Evolutionary conservation across 345 rosid genomes (phyloP).

Genomic region (Microthlaspi erraticum): DNA sequence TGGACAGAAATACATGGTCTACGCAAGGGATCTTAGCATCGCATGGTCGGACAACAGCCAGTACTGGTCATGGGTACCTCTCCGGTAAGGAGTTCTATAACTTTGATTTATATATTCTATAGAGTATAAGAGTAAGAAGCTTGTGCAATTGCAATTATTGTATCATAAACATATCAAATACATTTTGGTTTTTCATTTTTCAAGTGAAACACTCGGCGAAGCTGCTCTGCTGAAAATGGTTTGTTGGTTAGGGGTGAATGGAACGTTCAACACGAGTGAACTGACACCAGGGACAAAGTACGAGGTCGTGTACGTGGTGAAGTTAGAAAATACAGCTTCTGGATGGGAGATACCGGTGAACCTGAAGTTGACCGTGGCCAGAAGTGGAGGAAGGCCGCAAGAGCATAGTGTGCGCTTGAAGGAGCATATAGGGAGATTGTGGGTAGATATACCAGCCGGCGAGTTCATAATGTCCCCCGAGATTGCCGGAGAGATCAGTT

Average conservation of each 20-base stretch:
- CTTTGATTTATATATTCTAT: not conserved
- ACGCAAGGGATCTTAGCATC: conserved; percentile 55
- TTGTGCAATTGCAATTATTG: not conserved
- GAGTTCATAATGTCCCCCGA: conserved; percentile 42
- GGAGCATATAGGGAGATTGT: conserved; percentile 41
- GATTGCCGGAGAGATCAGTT: conserved; percentile 46
- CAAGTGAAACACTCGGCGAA: conserved; percentile 32
- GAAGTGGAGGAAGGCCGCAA: conserved; percentile 28
- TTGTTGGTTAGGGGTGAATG: conserved; percentile 59
- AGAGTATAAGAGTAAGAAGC: no score
- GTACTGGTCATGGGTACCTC: conserved; percentile 58
- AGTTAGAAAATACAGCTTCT: conserved; percentile 17
- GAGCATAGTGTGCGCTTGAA: conserved; percentile 44
- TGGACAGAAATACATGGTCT: conserved; percentile 55
- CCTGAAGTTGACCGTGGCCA: conserved; percentile 42
- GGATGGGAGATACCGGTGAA: not conserved
- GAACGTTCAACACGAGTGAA: conserved; percentile 42
- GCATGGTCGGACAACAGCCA: conserved; percentile 51
- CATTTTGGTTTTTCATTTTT: not conserved
- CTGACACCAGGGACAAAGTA: conserved; percentile 53
- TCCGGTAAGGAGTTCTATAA: conserved; percentile 28
- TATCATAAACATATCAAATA: not conserved
- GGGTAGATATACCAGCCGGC: conserved; percentile 58
- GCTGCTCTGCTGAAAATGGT: conserved; percentile 50
- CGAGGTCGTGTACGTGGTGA: conserved; percentile 51